Evolutionary conservation across 2,329 filamentous ascomycete genomes (phyloP).

Genomic region (Exserohilum rostratum): DNA sequence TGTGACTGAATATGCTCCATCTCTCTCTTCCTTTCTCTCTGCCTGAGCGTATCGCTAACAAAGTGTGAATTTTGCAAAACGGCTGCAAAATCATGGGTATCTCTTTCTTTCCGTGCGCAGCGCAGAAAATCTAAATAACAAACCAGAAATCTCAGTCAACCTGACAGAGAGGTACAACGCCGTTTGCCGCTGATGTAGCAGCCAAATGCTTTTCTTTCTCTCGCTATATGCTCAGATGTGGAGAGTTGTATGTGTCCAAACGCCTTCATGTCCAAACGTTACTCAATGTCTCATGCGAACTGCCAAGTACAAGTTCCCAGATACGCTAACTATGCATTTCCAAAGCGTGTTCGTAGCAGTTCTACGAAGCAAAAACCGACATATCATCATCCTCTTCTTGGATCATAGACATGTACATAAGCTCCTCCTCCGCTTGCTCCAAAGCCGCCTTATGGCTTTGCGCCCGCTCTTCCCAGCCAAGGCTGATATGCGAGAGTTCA

Average conservation of each 20-base stretch:
- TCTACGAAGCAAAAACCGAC: background rate
- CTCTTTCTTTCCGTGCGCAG: constrained; percentile 1
- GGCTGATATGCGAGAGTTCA: constrained; percentile 9
- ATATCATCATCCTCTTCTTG: constrained; percentile 9
- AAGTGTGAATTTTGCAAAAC: background rate
- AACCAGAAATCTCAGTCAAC: too few relatives aligned
- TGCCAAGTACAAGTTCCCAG: background rate
- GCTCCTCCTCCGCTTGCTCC: constrained; percentile 15
- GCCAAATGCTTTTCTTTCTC: too few relatives aligned
- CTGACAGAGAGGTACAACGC: background rate
- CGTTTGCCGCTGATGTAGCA: background rate
- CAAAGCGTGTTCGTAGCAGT: background rate
- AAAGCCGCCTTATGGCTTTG: constrained; percentile 10
- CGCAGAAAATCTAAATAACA: background rate
- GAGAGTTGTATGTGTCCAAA: too few relatives aligned
- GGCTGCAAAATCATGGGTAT: constrained; percentile 13
- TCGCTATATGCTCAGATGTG: too few relatives aligned
- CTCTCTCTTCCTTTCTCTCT: too few relatives aligned
- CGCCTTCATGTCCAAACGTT: too few relatives aligned
- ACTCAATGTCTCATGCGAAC: too few relatives aligned
- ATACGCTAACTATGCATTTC: background rate
- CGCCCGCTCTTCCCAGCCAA: constrained; percentile 13
- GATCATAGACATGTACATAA: constrained; percentile 9
- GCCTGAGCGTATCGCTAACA: too few relatives aligned
- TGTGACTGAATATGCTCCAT: too few relatives aligned